Base-by-base conservation (phyloP, 768 basidiomycete genomes). In the Suillus spraguei region DNA sequence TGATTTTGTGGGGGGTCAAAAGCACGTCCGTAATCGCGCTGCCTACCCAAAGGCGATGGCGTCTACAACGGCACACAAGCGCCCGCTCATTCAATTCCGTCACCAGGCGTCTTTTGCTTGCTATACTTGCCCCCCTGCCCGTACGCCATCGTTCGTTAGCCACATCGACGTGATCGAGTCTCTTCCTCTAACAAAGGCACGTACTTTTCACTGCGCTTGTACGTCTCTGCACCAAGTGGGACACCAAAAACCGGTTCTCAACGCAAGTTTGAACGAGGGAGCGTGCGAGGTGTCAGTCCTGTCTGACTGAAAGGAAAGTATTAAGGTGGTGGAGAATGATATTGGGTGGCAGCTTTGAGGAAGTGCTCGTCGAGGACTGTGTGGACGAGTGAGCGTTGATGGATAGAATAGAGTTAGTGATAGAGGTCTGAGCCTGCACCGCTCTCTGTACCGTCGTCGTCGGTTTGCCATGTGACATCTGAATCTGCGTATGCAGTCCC, bases 301-400 rank as follows among this genome's bases (percentile, higher is more conserved):
- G 22, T 47, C 22, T 14, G 46, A 47, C 46, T 47, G 46, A 47
- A 47, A 47, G 46, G 46, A n/a, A 47, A 47, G 22, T 47, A 47
- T 47, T 47, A n/a, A 47, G 46, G 46, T 47, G 46, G 46, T 22
- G 46, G 46, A 47, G 46, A 47, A 47, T 47, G 22, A 47, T 47
- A 47, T 47, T 14, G 46, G n/a, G 46, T 22, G 11, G 13, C 46
- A 47, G 46, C 46, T 24, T 22, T 24, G 14, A 49, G 0, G 13
- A 49, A 49, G 47, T 24, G 22, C 7, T 49, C 13, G 47, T 49
- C 47, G 8, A 49, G 47, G 22, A 28, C 22, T 49, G 22, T 24
- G 22, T 49, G 47, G 14, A 49, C 24, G 47, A 49, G 13, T 22
- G 47, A 49, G 47, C 47, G 47, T 49, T 49, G 22, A 7, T 49